Evolutionary conservation across 2,329 filamentous ascomycete species (phyloP).

Genomic region (Talaromyces sp.): DNA sequence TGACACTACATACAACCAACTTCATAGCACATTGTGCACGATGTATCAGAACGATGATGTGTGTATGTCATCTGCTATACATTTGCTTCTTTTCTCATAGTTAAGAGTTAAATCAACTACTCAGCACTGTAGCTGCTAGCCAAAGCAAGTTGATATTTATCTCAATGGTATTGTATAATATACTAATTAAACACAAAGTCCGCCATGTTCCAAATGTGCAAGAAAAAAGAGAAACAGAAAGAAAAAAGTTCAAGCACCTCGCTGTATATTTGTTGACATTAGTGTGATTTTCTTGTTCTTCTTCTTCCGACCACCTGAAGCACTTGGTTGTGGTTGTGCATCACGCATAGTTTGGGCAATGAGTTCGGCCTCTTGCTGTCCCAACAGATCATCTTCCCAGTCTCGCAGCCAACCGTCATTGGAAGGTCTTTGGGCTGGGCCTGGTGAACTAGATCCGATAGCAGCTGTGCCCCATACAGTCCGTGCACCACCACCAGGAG

Average conservation of each 20-base stretch:
- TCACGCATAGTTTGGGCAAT: slow-evolving; percentile 45
- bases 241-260: slow-evolving; percentile 46
- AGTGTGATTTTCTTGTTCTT: slow-evolving; percentile 65
- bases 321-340: slow-evolving; percentile 10
- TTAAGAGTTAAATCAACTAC: too few species aligned
- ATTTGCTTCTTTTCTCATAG: too few species aligned
- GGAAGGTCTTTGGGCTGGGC: slow-evolving; percentile 29
- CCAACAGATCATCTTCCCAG: slow-evolving; percentile 71
- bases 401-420: slow-evolving; percentile 86
- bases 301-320: slow-evolving; percentile 46
- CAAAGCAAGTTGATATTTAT: neutral
- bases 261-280: slow-evolving; percentile 61
- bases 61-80: too few species aligned
- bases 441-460: slow-evolving; percentile 55
- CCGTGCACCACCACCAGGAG: slow-evolving; percentile 55
- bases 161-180: neutral
- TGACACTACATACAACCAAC: too few species aligned
- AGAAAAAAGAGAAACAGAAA: neutral
- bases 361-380: slow-evolving; percentile 52
- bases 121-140: neutral
- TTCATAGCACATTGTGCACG: too few species aligned
- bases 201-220: neutral
- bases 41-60: too few species aligned
- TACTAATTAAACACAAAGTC: neutral
- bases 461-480: slow-evolving; percentile 92